Conservation (phyloP, 495 filamentous ascomycete genomes). For the Alectoria sarmentosa region DNA sequence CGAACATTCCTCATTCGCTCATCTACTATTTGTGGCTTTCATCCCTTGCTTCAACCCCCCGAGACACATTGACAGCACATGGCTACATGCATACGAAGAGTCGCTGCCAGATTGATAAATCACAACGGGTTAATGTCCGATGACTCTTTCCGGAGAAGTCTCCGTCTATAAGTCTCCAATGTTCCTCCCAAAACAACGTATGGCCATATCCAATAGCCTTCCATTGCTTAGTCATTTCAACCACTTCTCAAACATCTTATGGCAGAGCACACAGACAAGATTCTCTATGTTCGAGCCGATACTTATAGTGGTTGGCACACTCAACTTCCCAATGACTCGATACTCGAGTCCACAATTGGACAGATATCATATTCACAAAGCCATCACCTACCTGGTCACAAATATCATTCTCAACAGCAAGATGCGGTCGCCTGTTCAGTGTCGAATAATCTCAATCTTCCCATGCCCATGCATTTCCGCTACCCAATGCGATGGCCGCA, state of each 20-base stretch:
- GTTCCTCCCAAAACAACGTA: not conserved
- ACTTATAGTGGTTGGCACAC: not conserved
- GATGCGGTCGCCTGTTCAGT: not conserved
- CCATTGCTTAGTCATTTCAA: not conserved
- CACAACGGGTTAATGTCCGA: not conserved
- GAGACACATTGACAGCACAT: constrained; percentile 1
- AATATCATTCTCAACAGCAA: not conserved
- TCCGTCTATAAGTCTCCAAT: not conserved
- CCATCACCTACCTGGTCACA: not conserved
- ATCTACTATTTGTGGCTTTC: not conserved
- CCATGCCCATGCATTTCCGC: not conserved
- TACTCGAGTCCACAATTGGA: not conserved
- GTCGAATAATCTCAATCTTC: not conserved
- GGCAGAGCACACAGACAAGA: not conserved
- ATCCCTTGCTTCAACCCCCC: constrained; percentile 10
- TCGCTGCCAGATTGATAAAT: not conserved
- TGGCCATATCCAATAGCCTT: not conserved
- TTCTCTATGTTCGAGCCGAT: not conserved
- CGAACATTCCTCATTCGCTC: not conserved
- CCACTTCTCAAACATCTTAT: not conserved
- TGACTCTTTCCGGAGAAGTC: not conserved
- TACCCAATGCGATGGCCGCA: not conserved
- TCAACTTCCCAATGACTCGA: not conserved
- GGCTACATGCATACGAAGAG: constrained; percentile 5
- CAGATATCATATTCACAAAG: not conserved